A percentile compares a stretch with the other conserved stretches of the same genome.
These are phyloP conservation scores for Ilex asprella DNA, from an alignment of 257 asterid genomes.

Conservation along the genomic window DNA sequence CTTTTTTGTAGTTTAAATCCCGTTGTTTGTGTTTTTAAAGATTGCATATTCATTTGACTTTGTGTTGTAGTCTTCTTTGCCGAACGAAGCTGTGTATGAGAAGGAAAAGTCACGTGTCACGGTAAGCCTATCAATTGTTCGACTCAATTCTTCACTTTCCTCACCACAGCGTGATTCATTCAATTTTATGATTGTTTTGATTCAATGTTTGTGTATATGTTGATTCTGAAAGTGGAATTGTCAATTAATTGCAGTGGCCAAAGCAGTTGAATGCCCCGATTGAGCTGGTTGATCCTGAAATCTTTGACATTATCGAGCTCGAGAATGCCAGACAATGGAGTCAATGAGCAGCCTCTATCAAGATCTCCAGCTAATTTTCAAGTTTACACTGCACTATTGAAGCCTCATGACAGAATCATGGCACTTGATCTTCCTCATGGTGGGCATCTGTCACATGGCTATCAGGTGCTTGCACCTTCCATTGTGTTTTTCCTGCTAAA, in stretches of 20 bases:
- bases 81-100: not conserved
- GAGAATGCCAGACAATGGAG: not conserved
- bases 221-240: not conserved
- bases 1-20: not conserved
- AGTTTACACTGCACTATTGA: not conserved
- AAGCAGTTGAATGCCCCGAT: not conserved
- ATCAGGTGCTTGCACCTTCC: not conserved
- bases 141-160: not conserved
- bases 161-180: not conserved
- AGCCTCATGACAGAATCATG: not conserved
- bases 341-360: not conserved
- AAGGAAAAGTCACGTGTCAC: not conserved
- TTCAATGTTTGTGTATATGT: not conserved
- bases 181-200: not conserved
- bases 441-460: not conserved
- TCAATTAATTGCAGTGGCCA: not conserved
- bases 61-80: not conserved
- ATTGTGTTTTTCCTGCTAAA: no score
- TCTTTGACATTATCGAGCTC: not conserved
- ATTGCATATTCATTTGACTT: not conserved
- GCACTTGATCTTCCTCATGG: constrained; percentile 2
- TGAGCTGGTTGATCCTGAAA: not conserved
- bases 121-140: not conserved
- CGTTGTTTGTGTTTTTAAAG: not conserved
- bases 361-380: not conserved